Conservation (phyloP, 169 alveolate genomes). For the Amoebophrya sp. region DNA sequence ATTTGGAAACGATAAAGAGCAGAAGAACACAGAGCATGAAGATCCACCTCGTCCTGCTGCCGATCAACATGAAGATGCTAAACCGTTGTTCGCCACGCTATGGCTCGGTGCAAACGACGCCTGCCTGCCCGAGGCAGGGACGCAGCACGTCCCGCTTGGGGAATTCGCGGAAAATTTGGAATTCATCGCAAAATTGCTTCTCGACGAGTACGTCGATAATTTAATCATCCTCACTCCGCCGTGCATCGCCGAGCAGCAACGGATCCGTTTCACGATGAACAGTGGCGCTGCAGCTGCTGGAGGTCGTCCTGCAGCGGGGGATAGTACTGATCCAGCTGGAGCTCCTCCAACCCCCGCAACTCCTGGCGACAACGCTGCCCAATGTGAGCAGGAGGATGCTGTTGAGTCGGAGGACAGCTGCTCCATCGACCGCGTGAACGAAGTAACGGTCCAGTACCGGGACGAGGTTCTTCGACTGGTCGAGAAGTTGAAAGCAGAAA, state of each 20-base stretch:
- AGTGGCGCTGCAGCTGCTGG: background rate
- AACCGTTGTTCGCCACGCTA: background rate
- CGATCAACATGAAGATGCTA: background rate
- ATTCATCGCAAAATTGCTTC: background rate
- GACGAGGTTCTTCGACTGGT: background rate
- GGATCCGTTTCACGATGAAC: background rate
- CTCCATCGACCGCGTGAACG: background rate
- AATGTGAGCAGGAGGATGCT: too few species aligned
- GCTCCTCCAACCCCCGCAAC: background rate
- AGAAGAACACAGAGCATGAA: background rate
- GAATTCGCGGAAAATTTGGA: background rate
- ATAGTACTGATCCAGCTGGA: background rate
- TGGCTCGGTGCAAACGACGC: background rate
- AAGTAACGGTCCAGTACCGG: background rate
- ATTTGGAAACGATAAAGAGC: background rate
- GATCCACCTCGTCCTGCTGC: background rate
- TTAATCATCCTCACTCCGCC: background rate
- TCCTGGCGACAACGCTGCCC: too few species aligned
- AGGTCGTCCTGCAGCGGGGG: background rate
- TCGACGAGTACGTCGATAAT: background rate
- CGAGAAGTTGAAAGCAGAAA: background rate
- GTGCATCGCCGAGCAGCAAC: background rate
- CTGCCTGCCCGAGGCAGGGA: background rate
- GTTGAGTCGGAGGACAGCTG: background rate
- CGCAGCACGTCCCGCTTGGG: background rate